Conservation (phyloP, 768 basidiomycete genomes). For the Tulasnella sp. region DNA sequence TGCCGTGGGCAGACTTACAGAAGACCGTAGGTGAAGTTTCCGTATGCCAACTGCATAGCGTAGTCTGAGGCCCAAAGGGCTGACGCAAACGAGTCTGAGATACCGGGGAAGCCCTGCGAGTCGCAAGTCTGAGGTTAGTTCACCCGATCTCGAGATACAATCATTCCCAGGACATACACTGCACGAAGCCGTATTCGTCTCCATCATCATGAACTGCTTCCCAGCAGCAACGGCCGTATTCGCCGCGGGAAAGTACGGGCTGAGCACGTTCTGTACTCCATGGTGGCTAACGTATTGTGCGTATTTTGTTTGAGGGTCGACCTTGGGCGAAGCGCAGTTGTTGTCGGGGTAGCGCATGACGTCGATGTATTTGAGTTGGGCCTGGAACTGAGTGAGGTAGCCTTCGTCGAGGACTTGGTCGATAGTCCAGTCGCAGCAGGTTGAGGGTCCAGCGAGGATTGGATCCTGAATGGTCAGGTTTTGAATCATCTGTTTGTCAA, state of each 20-base stretch:
- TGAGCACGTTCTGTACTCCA: slow-evolving; percentile 7
- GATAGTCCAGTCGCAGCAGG: slow-evolving; percentile 54
- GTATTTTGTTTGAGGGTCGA: slow-evolving; percentile 32
- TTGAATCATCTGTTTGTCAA: slow-evolving; percentile 25
- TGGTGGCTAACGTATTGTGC: slow-evolving; percentile 13
- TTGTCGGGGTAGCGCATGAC: slow-evolving; percentile 25
- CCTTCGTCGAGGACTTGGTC: neutral
- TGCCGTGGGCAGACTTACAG: slow-evolving; percentile 1
- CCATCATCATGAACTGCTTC: slow-evolving; percentile 58
- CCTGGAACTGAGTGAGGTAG: slow-evolving; percentile 6
- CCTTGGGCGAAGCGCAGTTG: neutral
- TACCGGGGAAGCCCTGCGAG: slow-evolving; percentile 44
- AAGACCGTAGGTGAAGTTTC: slow-evolving; percentile 42
- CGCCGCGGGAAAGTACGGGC: neutral
- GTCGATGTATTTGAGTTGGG: slow-evolving; percentile 19
- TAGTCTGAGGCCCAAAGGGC: slow-evolving; percentile 53
- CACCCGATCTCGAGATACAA: neutral
- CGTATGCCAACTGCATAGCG: slow-evolving; percentile 49
- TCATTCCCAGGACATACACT: slow-evolving; percentile 37
- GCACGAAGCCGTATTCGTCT: slow-evolving; percentile 57
- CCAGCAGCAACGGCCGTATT: slow-evolving; percentile 35
- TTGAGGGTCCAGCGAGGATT: slow-evolving; percentile 59
- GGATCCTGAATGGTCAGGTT: neutral
- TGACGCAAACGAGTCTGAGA: slow-evolving; percentile 49
- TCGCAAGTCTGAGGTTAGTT: slow-evolving; percentile 40